Evolutionary conservation across 768 basidiomycete genomes (phyloP).

Genomic region (Lentinus brumalis): DNA sequence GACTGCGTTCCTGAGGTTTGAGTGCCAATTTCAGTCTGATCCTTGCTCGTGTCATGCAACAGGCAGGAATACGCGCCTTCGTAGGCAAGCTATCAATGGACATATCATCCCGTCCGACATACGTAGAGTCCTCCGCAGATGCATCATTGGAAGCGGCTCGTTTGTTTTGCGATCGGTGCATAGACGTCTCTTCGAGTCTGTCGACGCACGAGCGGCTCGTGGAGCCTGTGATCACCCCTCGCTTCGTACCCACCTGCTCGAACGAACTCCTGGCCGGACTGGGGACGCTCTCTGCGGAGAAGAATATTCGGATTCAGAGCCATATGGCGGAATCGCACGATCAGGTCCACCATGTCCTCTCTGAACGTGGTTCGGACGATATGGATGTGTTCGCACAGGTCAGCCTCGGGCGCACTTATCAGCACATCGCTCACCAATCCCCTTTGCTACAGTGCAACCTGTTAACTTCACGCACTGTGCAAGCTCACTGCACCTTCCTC

Average conservation of each 20-base stretch:
- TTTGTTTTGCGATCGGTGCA: slow-evolving; percentile 59
- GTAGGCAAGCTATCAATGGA: slow-evolving; percentile 95
- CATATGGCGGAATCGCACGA: slow-evolving; percentile 83
- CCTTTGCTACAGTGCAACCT: slow-evolving; percentile 50
- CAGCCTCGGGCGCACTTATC: slow-evolving; percentile 7
- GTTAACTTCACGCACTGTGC: slow-evolving; percentile 65
- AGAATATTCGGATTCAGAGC: slow-evolving; percentile 67
- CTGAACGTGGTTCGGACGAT: slow-evolving; percentile 63
- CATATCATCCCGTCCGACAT: slow-evolving; percentile 68
- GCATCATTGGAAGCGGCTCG: slow-evolving; percentile 52
- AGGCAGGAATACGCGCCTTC: slow-evolving; percentile 72
- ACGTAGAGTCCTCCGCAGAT: slow-evolving; percentile 60
- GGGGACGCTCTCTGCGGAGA: slow-evolving; percentile 49
- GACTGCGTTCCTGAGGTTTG: not conserved
- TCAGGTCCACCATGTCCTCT: slow-evolving; percentile 71
- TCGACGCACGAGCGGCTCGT: slow-evolving; percentile 55
- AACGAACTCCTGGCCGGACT: slow-evolving; percentile 66
- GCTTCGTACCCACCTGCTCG: slow-evolving; percentile 89
- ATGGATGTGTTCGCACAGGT: slow-evolving; percentile 77
- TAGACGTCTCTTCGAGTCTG: slow-evolving; percentile 39
- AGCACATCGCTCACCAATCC: not conserved
- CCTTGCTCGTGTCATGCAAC: slow-evolving; percentile 73
- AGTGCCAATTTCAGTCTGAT: slow-evolving; percentile 54
- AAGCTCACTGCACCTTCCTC: slow-evolving; percentile 91
- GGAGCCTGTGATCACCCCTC: slow-evolving; percentile 83